Conservation (phyloP, 2,329 filamentous ascomycete species). For the Zasmidium angulare region DNA sequence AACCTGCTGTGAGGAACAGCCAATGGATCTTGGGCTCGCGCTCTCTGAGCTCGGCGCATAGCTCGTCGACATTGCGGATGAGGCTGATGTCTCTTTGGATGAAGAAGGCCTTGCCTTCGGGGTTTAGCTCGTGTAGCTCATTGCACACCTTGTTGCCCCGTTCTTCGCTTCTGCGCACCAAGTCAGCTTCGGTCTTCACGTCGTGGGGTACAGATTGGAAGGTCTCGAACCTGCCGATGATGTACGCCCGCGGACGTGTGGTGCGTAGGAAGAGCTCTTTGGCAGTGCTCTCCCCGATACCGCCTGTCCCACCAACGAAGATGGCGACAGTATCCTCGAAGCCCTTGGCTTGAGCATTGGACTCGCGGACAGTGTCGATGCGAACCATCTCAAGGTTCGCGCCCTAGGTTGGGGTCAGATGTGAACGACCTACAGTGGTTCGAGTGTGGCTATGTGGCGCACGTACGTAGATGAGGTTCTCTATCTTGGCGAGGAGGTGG, state of each 20-base stretch:
- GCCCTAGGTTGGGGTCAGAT: constrained; percentile 5
- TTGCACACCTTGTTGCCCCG: constrained; percentile 39
- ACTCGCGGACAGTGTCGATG: constrained; percentile 33
- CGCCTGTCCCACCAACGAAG: constrained; percentile 45
- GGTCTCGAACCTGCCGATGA: constrained; percentile 39
- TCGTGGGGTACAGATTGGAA: not conserved
- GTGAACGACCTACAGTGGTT: not conserved
- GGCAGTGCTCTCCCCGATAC: constrained; percentile 46
- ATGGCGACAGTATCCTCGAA: constrained; percentile 35
- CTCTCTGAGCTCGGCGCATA: constrained; percentile 48
- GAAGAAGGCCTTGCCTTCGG: constrained; percentile 39
- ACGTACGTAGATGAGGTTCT: constrained; percentile 3
- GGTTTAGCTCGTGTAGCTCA: constrained; percentile 41
- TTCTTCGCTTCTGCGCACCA: constrained; percentile 34
- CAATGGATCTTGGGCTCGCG: constrained; percentile 56
- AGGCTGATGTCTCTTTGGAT: constrained; percentile 44
- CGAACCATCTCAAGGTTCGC: constrained; percentile 23
- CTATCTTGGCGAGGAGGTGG: not conserved
- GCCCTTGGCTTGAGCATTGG: constrained; percentile 31
- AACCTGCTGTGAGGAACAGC: constrained; percentile 55
- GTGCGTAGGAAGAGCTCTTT: constrained; percentile 44
- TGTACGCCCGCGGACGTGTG: constrained; percentile 41
- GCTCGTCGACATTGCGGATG: constrained; percentile 43
- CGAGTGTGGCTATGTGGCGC: not conserved
- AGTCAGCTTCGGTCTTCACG: not conserved